phyloP scores from a whole-genome alignment of 2,329 filamentous ascomycete genomes.

The Cercospora zeina region DNA sequence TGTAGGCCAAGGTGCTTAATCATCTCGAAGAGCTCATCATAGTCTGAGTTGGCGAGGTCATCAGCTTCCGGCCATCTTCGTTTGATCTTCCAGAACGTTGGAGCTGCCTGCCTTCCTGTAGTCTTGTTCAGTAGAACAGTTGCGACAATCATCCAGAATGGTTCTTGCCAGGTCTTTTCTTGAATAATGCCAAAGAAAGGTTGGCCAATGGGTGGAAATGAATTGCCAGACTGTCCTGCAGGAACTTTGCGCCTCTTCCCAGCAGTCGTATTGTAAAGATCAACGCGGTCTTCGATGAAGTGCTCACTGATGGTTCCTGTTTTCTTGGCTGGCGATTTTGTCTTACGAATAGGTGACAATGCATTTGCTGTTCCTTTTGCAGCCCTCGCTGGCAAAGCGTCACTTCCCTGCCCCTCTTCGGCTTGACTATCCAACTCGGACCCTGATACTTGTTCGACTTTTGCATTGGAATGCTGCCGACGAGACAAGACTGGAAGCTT shows the following conservation, averaged over 20 bases:
- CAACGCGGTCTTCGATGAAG: constrained; percentile 37
- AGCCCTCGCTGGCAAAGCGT: not conserved
- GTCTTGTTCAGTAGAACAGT: constrained; percentile 85
- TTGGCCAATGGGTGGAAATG: constrained; percentile 66
- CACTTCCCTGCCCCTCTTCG: not conserved
- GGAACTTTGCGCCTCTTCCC: constrained; percentile 27
- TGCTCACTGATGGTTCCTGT: constrained; percentile 34
- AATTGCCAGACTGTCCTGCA: constrained; percentile 49
- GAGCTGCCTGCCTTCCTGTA: constrained; percentile 70
- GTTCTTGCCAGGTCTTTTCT: constrained; percentile 70
- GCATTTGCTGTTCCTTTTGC: not conserved
- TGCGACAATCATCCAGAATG: constrained; percentile 78
- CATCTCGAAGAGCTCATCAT: constrained; percentile 59
- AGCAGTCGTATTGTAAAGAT: constrained; percentile 36
- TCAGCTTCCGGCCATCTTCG: constrained; percentile 66
- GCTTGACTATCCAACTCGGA: not conserved
- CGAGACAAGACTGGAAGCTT: not conserved
- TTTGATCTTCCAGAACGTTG: constrained; percentile 70
- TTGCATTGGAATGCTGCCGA: not conserved
- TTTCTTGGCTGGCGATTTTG: constrained; percentile 13
- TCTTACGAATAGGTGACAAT: not conserved
- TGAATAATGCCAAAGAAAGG: constrained; percentile 76
- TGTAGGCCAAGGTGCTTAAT: constrained; percentile 73
- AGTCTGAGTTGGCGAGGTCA: constrained; percentile 60
- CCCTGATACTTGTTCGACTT: not conserved